phyloP scores from a whole-genome alignment of 768 basidiomycete genomes.

The Auriscalpium orientale region DNA sequence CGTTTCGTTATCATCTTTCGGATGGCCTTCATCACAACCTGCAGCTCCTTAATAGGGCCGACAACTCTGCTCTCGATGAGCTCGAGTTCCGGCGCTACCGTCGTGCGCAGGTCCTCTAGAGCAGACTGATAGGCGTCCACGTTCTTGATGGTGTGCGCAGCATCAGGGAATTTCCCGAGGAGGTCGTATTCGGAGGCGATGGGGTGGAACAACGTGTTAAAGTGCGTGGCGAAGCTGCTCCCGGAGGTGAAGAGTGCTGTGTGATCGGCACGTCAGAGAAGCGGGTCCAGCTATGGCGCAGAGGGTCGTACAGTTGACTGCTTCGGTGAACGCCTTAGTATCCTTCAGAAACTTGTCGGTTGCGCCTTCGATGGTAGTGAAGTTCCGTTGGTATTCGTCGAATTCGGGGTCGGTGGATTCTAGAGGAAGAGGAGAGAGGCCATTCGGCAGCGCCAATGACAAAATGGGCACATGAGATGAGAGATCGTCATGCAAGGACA shows the following conservation, averaged over 20 bases:
- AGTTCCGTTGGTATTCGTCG: slow-evolving; percentile 78
- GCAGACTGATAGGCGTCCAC: slow-evolving; percentile 62
- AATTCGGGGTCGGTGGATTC: slow-evolving; percentile 86
- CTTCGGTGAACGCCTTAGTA: slow-evolving; percentile 77
- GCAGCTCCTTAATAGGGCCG: slow-evolving; percentile 84
- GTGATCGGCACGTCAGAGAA: not conserved
- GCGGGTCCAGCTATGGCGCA: not conserved
- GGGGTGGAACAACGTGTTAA: slow-evolving; percentile 55
- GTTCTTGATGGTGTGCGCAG: slow-evolving; percentile 70
- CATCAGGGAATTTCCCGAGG: slow-evolving; percentile 68
- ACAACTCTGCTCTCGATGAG: slow-evolving; percentile 83
- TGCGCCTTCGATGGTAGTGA: slow-evolving; percentile 66
- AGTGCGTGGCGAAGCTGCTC: slow-evolving; percentile 56
- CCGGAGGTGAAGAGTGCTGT: slow-evolving; percentile 62
- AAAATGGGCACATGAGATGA: slow-evolving; percentile 21
- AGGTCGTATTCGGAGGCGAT: slow-evolving; percentile 74
- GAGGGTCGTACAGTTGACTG: slow-evolving; percentile 50
- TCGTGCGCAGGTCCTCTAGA: slow-evolving; percentile 76
- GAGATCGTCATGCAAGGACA: not conserved
- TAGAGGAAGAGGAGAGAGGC: slow-evolving; percentile 18
- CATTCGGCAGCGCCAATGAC: not conserved
- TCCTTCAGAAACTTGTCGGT: slow-evolving; percentile 92
- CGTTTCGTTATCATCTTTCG: slow-evolving; percentile 94
- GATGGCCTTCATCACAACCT: slow-evolving; percentile 78
- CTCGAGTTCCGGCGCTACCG: slow-evolving; percentile 86